These are phyloP conservation scores for Leishmania martiniquensis DNA, from an alignment of 208 protist species.

Conservation along the genomic window DNA sequence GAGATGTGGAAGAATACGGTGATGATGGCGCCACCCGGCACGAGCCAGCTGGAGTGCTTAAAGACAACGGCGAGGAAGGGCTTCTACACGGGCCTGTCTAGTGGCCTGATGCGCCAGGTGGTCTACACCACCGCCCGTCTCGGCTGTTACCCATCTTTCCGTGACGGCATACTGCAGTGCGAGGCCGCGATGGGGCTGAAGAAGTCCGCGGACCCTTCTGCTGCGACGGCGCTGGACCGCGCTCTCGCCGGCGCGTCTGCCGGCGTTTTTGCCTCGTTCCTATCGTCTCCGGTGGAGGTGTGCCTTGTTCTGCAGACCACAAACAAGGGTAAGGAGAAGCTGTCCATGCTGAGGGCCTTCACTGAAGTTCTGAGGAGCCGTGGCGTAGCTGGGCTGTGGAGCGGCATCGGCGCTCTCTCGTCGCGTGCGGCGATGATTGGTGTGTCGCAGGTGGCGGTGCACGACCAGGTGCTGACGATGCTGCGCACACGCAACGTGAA, in stretches of 20 bases:
- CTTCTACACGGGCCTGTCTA: slow-evolving; percentile 84
- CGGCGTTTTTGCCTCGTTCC: slow-evolving; percentile 82
- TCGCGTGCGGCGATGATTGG: slow-evolving; percentile 89
- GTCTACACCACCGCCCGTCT: slow-evolving; percentile 92
- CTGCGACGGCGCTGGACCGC: slow-evolving; percentile 70
- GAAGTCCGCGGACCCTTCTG: slow-evolving; percentile 44
- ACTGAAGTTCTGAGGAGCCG: slow-evolving; percentile 41
- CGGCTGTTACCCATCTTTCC: slow-evolving; percentile 91
- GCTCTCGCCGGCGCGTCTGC: slow-evolving; percentile 74
- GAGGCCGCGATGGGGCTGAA: slow-evolving; percentile 48
- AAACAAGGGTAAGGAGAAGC: slow-evolving; percentile 54
- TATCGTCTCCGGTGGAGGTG: slow-evolving; percentile 90
- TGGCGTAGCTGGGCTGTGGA: slow-evolving; percentile 83
- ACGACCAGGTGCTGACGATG: slow-evolving; percentile 90
- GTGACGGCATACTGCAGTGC: slow-evolving; percentile 66
- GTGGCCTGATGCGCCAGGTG: slow-evolving; percentile 85
- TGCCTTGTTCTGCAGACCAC: slow-evolving; percentile 93
- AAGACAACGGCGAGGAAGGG: slow-evolving; percentile 56
- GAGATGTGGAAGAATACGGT: slow-evolving; percentile 95
- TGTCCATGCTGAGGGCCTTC: slow-evolving; percentile 53
- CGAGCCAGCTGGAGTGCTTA: slow-evolving; percentile 51
- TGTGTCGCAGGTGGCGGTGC: slow-evolving; percentile 90
- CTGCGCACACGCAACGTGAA: slow-evolving; percentile 56
- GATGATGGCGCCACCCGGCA: slow-evolving; percentile 69
- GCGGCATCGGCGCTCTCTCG: slow-evolving; percentile 74